These are phyloP conservation scores for Moniliella sp. DNA, from an alignment of 1,284 basidiomycete genomes.

Conservation along the genomic window DNA sequence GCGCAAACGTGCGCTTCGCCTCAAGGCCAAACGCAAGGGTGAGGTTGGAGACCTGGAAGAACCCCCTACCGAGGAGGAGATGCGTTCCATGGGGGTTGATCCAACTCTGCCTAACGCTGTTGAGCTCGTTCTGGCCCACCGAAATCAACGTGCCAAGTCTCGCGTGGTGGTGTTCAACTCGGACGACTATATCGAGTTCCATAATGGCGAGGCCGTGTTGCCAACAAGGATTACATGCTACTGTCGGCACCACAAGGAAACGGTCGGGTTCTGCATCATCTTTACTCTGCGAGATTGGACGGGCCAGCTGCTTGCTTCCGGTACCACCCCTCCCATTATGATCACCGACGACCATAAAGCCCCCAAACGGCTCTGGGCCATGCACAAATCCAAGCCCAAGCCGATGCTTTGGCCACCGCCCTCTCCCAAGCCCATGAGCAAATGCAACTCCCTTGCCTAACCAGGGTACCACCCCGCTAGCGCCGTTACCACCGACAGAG, in stretches of 20 bases:
- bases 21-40: constrained; percentile 9
- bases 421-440: no score
- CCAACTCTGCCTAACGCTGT: constrained; percentile 14
- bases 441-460: no score
- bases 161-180: constrained; percentile 54
- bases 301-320: constrained; percentile 61
- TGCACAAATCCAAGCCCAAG: no score
- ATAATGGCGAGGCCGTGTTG: constrained; percentile 64
- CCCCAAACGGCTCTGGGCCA: no score
- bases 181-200: constrained; percentile 69
- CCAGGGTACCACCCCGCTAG: no score
- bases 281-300: constrained; percentile 64
- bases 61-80: constrained; percentile 20
- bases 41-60: no score
- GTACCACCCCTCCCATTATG: constrained; percentile 69
- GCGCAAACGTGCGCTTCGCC: constrained; percentile 25
- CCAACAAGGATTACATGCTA: constrained; percentile 95
- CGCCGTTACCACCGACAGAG: no score
- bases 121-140: constrained; percentile 9
- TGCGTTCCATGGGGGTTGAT: constrained; percentile 20
- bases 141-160: constrained; percentile 27
- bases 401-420: no score
- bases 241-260: constrained; percentile 93
- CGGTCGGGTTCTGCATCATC: constrained; percentile 75
- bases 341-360: constrained; percentile 82